Evolutionary conservation across 2,329 filamentous ascomycete genomes (phyloP).

Genomic region (Cercospora sp.): DNA sequence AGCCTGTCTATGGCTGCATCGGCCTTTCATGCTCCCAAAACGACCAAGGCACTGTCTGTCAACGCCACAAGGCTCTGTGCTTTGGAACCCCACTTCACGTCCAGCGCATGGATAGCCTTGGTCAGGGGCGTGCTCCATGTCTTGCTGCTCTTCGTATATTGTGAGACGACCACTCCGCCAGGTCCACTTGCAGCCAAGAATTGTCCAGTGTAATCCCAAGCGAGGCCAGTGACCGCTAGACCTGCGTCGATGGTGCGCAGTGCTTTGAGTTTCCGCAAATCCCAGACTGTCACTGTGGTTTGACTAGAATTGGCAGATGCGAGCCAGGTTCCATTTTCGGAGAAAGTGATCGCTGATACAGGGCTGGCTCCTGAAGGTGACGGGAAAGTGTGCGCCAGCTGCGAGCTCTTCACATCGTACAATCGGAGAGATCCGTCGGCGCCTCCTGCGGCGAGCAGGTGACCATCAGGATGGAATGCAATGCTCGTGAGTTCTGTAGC

Average conservation of each 20-base stretch:
- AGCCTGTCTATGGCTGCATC: neutral
- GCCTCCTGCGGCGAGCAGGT: constrained; percentile 85
- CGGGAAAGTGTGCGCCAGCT: constrained; percentile 71
- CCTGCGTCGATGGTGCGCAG: constrained; percentile 86
- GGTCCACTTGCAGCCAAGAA: constrained; percentile 81
- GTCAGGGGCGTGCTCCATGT: constrained; percentile 83
- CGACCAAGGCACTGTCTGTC: constrained; percentile 74
- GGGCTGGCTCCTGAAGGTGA: constrained; percentile 56
- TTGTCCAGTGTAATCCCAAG: constrained; percentile 94
- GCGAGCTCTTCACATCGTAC: constrained; percentile 80
- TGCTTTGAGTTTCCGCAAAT: constrained; percentile 80
- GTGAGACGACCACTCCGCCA: constrained; percentile 79
- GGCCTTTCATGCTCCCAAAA: constrained; percentile 52
- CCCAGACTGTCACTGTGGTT: constrained; percentile 80
- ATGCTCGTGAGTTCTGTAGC: constrained; percentile 68
- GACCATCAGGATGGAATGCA: constrained; percentile 95
- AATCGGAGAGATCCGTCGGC: constrained; percentile 78
- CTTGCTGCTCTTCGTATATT: constrained; percentile 85
- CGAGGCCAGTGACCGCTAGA: constrained; percentile 70
- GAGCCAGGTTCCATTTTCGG: constrained; percentile 96
- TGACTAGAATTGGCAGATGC: constrained; percentile 78
- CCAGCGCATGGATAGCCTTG: constrained; percentile 70
- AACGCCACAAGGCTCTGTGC: constrained; percentile 75
- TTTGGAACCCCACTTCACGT: constrained; percentile 73
- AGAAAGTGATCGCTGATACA: constrained; percentile 77